Evolutionary conservation across 78 protist species (phyloP).

Genomic region (Pigoraptor vietnamica): DNA sequence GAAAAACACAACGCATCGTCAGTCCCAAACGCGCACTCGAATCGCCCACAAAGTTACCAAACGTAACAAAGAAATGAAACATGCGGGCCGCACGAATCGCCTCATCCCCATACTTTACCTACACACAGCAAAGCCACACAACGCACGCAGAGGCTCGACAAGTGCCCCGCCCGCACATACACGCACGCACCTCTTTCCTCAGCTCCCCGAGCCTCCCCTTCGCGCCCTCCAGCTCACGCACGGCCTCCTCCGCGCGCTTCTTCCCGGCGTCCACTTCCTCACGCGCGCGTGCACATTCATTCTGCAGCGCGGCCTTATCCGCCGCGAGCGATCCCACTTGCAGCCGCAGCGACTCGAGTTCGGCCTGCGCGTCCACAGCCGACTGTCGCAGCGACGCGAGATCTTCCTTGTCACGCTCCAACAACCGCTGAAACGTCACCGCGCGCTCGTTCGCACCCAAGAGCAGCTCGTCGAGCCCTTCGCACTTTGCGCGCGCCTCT

Average conservation of each 20-base stretch:
- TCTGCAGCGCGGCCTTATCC: background rate
- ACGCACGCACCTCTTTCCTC: background rate
- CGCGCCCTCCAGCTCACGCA: background rate
- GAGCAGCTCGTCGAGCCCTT: background rate
- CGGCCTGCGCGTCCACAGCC: background rate
- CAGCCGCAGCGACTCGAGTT: background rate
- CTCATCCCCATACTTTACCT: no score
- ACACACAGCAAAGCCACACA: no score
- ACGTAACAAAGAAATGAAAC: no score
- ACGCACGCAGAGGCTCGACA: no score
- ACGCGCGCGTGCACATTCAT: background rate
- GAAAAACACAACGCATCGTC: background rate
- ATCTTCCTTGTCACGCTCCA: background rate
- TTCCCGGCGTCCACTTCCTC: background rate
- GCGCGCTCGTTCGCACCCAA: background rate
- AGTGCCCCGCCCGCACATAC: background rate
- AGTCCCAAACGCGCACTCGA: no score
- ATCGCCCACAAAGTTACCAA: no score
- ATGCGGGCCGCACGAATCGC: no score
- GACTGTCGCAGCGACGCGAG: background rate
- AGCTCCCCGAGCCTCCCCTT: background rate
- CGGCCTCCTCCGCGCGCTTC: background rate
- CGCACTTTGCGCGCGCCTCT: background rate
- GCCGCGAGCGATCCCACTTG: background rate
- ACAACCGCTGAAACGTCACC: background rate